Conservation (phyloP, 2,329 filamentous ascomycete species). For the Hyphodiscus sp. region DNA sequence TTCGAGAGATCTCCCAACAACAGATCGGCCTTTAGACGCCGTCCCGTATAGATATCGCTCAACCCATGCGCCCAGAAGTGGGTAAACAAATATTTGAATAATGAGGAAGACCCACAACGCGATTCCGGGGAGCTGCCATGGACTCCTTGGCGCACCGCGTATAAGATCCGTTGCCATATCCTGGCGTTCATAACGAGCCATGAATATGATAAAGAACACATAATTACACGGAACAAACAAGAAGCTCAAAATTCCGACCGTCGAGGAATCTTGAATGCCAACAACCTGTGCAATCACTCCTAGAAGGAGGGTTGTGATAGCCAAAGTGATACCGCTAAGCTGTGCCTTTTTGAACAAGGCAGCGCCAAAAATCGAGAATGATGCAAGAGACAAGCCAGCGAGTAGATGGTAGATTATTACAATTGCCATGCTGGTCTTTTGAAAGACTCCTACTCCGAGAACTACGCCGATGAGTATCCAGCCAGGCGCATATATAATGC, state of each 20-base stretch:
- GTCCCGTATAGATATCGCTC: constrained; percentile 74
- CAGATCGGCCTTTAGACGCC: constrained; percentile 53
- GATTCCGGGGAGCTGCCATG: constrained; percentile 66
- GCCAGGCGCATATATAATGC: constrained; percentile 70
- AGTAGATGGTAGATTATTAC: constrained; percentile 70
- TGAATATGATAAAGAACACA: constrained; percentile 69
- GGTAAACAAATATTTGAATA: constrained; percentile 72
- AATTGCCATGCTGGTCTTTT: constrained; percentile 55
- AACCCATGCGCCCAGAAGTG: constrained; percentile 65
- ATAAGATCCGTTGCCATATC: constrained; percentile 54
- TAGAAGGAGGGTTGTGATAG: constrained; percentile 66
- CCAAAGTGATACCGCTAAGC: constrained; percentile 74
- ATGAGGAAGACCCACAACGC: constrained; percentile 71
- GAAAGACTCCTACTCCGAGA: constrained; percentile 57
- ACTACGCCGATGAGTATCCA: constrained; percentile 74
- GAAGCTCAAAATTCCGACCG: constrained; percentile 63
- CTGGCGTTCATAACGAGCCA: constrained; percentile 69
- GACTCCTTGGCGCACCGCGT: constrained; percentile 53
- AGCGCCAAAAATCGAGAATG: constrained; percentile 73
- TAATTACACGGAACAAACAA: constrained; percentile 86
- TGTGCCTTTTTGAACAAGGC: constrained; percentile 84
- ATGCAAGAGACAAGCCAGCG: constrained; percentile 69
- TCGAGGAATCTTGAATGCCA: constrained; percentile 48
- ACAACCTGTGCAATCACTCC: constrained; percentile 78
- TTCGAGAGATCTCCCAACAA: constrained; percentile 30